Evolutionary conservation across 192 early-diverging fungal genomes (phyloP).

Genomic region (Backusella mclennaniae): DNA sequence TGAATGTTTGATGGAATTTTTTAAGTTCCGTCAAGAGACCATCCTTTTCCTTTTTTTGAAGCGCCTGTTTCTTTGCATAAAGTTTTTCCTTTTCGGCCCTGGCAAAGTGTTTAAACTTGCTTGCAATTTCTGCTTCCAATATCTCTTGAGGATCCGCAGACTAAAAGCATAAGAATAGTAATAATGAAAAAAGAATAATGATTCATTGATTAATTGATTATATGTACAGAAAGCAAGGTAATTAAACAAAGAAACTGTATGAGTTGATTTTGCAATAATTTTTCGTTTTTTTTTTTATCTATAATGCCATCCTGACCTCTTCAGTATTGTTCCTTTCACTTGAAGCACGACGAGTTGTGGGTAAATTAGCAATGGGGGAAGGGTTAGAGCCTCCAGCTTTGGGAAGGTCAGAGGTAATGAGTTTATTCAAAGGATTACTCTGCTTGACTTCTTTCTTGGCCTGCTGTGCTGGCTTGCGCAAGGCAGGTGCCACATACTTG

Average conservation of each 20-base stretch:
- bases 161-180: neutral
- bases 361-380: constrained; percentile 17
- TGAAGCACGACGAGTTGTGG: constrained; percentile 15
- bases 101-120: constrained; percentile 62
- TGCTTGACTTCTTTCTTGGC: constrained; percentile 8
- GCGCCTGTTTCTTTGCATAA: constrained; percentile 68
- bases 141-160: constrained; percentile 12
- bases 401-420: constrained; percentile 25
- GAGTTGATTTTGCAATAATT: neutral
- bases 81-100: constrained; percentile 76
- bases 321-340: constrained; percentile 10
- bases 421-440: constrained; percentile 26
- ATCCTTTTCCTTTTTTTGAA: constrained; percentile 73
- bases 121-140: constrained; percentile 53
- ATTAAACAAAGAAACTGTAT: neutral
- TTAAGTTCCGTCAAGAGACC: constrained; percentile 75
- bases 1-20: constrained; percentile 77
- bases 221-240: neutral
- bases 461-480: constrained; percentile 52
- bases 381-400: constrained; percentile 16
- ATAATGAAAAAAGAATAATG: neutral
- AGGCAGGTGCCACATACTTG: constrained; percentile 86
- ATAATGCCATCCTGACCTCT: neutral
- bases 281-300: neutral
- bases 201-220: neutral